These are phyloP conservation scores for Penicillium taxi DNA, from an alignment of 495 filamentous ascomycete genomes.

Conservation along the genomic window DNA sequence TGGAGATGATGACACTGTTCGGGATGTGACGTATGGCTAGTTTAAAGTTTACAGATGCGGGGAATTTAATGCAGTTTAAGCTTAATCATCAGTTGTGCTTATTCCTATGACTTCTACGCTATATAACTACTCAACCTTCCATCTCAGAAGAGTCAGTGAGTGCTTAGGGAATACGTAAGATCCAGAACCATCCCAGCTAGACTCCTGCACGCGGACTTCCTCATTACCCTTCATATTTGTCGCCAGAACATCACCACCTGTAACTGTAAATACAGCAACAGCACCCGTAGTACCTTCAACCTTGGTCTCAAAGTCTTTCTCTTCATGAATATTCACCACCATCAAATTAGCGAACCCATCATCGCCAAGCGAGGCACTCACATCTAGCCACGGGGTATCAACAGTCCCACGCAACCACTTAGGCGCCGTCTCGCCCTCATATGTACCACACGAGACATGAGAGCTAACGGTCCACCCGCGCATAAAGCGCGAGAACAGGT, in stretches of 20 bases:
- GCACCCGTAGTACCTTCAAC: constrained; percentile 45
- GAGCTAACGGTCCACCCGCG: constrained; percentile 56
- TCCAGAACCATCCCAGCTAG: constrained; percentile 51
- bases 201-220: constrained; percentile 52
- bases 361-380: constrained; percentile 55
- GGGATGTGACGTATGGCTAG: constrained; percentile 50
- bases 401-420: constrained; percentile 55
- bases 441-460: constrained; percentile 51
- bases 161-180: constrained; percentile 56
- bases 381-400: constrained; percentile 64
- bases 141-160: constrained; percentile 58
- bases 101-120: too few relatives aligned
- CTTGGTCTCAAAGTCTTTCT: constrained; percentile 46
- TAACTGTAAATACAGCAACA: constrained; percentile 52
- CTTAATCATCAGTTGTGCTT: too few relatives aligned
- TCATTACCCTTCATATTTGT: constrained; percentile 54
- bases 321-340: constrained; percentile 61
- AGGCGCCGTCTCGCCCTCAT: constrained; percentile 57
- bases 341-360: constrained; percentile 55
- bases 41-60: too few relatives aligned
- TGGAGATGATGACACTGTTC: constrained; percentile 64
- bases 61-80: neutral
- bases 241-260: constrained; percentile 44
- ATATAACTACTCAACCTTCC: constrained; percentile 45
- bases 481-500: constrained; percentile 67